Conservation (phyloP, 371 early-diverging fungal genomes). For the Dinochytrium kinnereticum region DNA sequence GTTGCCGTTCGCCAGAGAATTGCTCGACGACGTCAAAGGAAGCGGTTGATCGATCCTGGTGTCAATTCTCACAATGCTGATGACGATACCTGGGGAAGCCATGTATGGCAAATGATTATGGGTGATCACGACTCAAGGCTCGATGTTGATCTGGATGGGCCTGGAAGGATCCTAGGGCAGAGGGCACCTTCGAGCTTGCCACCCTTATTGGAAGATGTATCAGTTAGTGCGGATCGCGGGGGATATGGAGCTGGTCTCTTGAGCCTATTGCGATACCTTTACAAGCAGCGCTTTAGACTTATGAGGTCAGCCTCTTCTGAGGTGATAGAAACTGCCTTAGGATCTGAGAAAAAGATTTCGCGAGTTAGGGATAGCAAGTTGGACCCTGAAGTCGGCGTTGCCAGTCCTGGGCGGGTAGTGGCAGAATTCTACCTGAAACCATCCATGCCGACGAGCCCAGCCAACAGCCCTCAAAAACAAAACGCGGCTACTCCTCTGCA, state of each 20-base stretch:
- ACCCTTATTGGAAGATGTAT: neutral
- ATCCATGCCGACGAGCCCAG: too few relatives aligned
- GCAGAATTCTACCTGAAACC: too few relatives aligned
- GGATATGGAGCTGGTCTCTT: neutral
- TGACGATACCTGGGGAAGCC: neutral
- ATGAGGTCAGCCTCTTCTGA: neutral
- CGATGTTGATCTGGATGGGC: neutral
- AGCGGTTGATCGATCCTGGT: too few relatives aligned
- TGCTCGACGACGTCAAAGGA: neutral
- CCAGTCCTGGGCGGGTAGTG: too few relatives aligned
- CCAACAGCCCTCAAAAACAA: too few relatives aligned
- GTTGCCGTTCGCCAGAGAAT: neutral
- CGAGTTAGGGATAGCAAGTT: neutral
- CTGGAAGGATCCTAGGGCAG: neutral
- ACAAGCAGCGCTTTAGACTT: too few relatives aligned
- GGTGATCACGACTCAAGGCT: neutral
- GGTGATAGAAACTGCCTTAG: too few relatives aligned
- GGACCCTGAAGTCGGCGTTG: constrained; percentile 1
- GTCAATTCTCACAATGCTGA: too few relatives aligned
- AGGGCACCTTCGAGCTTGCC: neutral
- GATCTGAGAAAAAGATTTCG: too few relatives aligned
- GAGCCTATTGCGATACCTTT: neutral
- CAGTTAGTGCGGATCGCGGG: neutral
- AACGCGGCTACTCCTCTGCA: too few relatives aligned
- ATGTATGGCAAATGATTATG: neutral